These are phyloP conservation scores for Prunus armeniaca DNA, from an alignment of 306 rosid genomes.

Conservation along the genomic window DNA sequence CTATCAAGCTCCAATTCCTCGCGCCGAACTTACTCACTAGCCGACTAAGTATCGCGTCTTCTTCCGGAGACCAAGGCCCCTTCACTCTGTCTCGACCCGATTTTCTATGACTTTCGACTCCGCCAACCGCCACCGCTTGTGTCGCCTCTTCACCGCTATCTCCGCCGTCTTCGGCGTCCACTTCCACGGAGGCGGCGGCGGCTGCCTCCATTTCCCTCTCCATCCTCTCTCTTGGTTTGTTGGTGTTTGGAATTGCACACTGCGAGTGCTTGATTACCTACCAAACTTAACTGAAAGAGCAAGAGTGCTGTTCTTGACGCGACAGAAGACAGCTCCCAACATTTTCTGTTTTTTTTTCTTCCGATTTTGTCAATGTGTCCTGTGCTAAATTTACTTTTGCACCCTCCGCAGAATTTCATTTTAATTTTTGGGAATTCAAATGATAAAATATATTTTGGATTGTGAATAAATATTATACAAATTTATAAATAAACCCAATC, in stretches of 20 bases:
- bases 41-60: slow-evolving; percentile 73
- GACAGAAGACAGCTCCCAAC: neutral
- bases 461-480: too few relatives aligned
- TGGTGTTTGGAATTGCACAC: neutral
- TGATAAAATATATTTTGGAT: too few relatives aligned
- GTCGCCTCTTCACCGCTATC: slow-evolving; percentile 58
- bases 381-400: neutral
- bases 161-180: slow-evolving; percentile 15
- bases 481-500: too few relatives aligned
- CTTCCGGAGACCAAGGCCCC: slow-evolving; percentile 96
- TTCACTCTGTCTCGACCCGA: slow-evolving; percentile 57
- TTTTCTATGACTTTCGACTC: slow-evolving; percentile 16
- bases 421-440: neutral
- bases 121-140: slow-evolving; percentile 29
- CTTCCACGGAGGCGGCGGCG: slow-evolving; percentile 14
- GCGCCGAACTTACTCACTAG: slow-evolving; percentile 89
- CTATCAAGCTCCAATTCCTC: slow-evolving; percentile 88
- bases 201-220: slow-evolving; percentile 36
- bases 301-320: neutral
- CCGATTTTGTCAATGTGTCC: neutral
- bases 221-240: neutral
- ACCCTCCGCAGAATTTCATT: neutral
- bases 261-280: neutral
- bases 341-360: neutral
- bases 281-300: slow-evolving; percentile 40